Evolutionary conservation across 2,329 filamentous ascomycete species (phyloP).

Genomic region (Xylariaceae sp.): DNA sequence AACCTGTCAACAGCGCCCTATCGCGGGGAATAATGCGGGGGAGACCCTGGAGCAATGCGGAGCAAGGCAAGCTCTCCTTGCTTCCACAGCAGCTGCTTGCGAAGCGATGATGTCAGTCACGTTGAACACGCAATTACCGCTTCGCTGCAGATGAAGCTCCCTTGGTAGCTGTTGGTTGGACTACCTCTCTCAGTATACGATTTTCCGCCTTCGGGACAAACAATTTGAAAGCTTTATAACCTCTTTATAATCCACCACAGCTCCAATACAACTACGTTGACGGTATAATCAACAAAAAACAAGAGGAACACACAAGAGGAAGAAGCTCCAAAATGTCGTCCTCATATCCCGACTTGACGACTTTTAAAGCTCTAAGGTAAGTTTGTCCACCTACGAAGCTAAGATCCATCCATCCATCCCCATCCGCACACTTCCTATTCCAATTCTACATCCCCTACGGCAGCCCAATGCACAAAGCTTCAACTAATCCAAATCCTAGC

Average conservation of each 20-base stretch:
- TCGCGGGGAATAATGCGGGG: slow-evolving; percentile 14
- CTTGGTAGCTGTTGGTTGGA: too few species aligned
- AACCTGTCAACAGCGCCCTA: slow-evolving; percentile 26
- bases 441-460: neutral
- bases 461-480: neutral
- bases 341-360: slow-evolving; percentile 37
- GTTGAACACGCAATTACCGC: slow-evolving; percentile 11
- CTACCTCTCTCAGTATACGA: neutral
- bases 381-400: neutral
- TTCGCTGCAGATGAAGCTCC: too few species aligned
- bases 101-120: slow-evolving; percentile 24
- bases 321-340: slow-evolving; percentile 33
- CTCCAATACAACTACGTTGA: neutral
- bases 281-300: neutral
- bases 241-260: neutral
- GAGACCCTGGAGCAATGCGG: neutral
- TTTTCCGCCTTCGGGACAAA: neutral
- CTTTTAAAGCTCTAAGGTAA: slow-evolving; percentile 41
- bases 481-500: slow-evolving; percentile 44
- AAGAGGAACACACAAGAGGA: neutral
- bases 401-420: neutral
- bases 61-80: neutral
- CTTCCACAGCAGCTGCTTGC: neutral
- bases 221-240: neutral
- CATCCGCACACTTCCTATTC: neutral